Evolutionary conservation across 148 eudicot species (phyloP), one percentile per base, ranked within the genome.

Genomic region (Fagopyrum tataricum): DNA sequence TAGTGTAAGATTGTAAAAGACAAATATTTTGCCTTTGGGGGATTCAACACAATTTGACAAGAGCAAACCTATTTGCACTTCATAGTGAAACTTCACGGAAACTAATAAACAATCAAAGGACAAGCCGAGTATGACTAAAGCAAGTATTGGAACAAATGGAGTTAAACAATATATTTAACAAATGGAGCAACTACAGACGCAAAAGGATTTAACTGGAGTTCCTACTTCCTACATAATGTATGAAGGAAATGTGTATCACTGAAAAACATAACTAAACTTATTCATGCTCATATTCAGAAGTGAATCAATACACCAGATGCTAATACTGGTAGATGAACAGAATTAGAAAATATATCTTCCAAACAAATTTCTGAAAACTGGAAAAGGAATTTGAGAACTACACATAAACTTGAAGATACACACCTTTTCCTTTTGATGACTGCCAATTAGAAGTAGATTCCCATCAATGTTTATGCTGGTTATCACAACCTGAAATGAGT

Each of bases 381-480:
- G 37, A 61, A 59, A 61, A 26, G 31, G 13, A 61, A 61, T 24
- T 61, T 31, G 37, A 61, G 67, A 61, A 11, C 17, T 23, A 26
- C 14, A 17, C 41, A 62, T 62, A 62, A 64, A 39, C 42, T 64
- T 11, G 42, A 8, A 59, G 52, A 61, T 43, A 6, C 40, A 71
- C 76, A 94, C 98, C 95, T 82, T 84, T 76, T 79, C 89, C 78
- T 89, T 89, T 72, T 85, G 83, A 85, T 86, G 96, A 84, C 98
- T 94, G 69, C 98, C 97, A 73, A 94, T 85, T 70, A 94, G 87
- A 31, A 87, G 81, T 74, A 94, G 91, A 76, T 73, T 82, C 40
- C 91, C 96, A 79, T 94, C 82, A 61, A 89, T 81, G 72, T 78
- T 88, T 79, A 94, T 89, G 84, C 98, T 94, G 43, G 98, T 94